A percentile compares a stretch with the other conserved stretches of the same genome.
phyloP scores from a whole-genome alignment of 345 rosid species.

The Eutrema japonicum region DNA sequence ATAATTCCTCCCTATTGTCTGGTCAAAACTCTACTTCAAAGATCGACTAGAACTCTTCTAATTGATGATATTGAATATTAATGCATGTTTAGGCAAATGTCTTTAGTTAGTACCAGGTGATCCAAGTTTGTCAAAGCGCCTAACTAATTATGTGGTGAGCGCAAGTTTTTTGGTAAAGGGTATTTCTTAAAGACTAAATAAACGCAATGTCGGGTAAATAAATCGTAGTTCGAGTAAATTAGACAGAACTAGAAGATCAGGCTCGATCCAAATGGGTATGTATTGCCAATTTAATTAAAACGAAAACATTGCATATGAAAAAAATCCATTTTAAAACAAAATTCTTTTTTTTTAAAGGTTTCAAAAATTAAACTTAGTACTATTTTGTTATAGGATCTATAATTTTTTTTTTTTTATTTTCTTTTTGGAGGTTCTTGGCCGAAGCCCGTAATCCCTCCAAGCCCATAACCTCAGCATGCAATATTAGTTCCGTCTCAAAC shows the following conservation, averaged over 20 bases:
- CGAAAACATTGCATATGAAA: too few species aligned
- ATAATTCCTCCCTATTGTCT: not conserved
- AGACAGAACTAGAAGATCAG: not conserved
- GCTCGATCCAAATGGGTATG: not conserved
- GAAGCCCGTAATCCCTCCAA: too few species aligned
- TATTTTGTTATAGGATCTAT: not conserved
- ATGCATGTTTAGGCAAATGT: not conserved
- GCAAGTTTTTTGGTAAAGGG: not conserved
- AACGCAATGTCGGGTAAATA: not conserved
- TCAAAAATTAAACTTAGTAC: not conserved
- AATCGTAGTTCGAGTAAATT: conserved; percentile 12
- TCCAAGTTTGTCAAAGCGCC: not conserved
- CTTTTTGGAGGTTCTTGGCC: too few species aligned
- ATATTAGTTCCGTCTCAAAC: too few species aligned
- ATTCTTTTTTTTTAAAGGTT: not conserved
- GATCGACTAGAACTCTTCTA: not conserved
- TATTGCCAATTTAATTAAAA: not conserved
- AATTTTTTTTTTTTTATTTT: not conserved
- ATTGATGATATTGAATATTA: not conserved
- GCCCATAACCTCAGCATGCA: too few species aligned
- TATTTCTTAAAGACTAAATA: not conserved
- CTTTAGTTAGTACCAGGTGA: conserved; percentile 1
- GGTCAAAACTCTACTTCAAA: not conserved
- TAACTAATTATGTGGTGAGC: not conserved
- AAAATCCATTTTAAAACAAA: too few species aligned